Base-by-base conservation (phyloP, 106 monocot species). In the Gastrodia elata region DNA sequence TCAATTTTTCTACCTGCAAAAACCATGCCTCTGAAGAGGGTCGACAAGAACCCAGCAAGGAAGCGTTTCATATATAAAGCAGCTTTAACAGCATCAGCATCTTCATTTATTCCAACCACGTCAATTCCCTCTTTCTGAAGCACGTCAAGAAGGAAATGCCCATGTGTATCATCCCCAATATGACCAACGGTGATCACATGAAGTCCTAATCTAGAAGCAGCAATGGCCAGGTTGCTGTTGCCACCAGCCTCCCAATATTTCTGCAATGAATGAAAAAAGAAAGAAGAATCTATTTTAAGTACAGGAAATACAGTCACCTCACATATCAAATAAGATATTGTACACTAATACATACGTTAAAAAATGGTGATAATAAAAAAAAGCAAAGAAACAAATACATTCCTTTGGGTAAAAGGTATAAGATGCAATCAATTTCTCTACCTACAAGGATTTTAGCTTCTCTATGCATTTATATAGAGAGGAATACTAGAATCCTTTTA, bases 191-290 rank as follows among this genome's bases (percentile, higher is more conserved):
- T 78, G 49, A 81, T 64, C 57, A 89, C 87, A 37, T 57, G 71
- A 83, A 96, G 84, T 34, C 95, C 95, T 42, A 96, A 75, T 77
- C 95, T 89, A 65, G 95, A 79, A 67, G 95, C 89, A 70, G 95
- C 95, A 68, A 96, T 87, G 48, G 80, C 80, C 68, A 96, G 80
- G 74, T 96, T 96, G 82, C 87, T 87, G 73, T 92, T 90, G 77
- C 95, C 95, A 35, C 95, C 95, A 39, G 95, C 95, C 81, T 96
- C 95, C 95, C 95, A 96, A 78, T 76, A 86, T 80, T 81, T 83
- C 95, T 96, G 75, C 59, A 79, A 24, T 40, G 39, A 69, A 69
- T 25, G 11, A 69, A 39, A 69, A 41, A 68, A 38, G 10, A 69
- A 39, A 9, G 34, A 8, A 10, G 5, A n/a, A n/a, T 67, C 37